phyloP scores from a whole-genome alignment of 805 yeast species.

The Hanseniaspora guilliermondii region DNA sequence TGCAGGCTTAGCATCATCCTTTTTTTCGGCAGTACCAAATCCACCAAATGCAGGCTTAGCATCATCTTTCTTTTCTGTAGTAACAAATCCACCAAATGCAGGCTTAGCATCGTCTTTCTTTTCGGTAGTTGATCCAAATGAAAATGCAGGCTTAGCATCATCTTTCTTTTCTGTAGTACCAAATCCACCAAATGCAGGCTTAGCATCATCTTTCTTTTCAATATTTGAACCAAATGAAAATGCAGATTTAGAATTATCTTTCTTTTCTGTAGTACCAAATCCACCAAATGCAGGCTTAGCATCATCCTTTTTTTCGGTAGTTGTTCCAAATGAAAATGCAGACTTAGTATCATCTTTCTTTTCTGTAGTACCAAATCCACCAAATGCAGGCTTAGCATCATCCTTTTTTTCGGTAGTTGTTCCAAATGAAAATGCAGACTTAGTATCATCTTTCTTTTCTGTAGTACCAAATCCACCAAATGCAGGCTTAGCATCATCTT shows the following conservation, averaged over 20 bases:
- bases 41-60: not conserved
- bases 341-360: conserved; percentile 10
- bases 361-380: not conserved
- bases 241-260: conserved; percentile 15
- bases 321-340: conserved; percentile 10
- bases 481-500: not conserved
- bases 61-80: conserved; percentile 16
- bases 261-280: conserved; percentile 7
- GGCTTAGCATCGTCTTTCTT: too few species aligned
- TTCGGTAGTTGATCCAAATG: not conserved
- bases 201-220: conserved; percentile 1
- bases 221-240: not conserved
- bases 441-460: conserved; percentile 10
- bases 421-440: not conserved
- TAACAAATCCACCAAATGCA: conserved; percentile 17
- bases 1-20: conserved; percentile 8
- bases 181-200: conserved; percentile 15
- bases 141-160: not conserved
- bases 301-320: not conserved
- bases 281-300: conserved; percentile 1
- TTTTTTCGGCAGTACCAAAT: not conserved
- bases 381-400: conserved; percentile 2
- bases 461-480: not conserved
- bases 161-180: not conserved
- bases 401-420: conserved; percentile 16